Evolutionary conservation across 1,284 basidiomycete species (phyloP).

Genomic region (Cutaneotrichosporon cutaneum): DNA sequence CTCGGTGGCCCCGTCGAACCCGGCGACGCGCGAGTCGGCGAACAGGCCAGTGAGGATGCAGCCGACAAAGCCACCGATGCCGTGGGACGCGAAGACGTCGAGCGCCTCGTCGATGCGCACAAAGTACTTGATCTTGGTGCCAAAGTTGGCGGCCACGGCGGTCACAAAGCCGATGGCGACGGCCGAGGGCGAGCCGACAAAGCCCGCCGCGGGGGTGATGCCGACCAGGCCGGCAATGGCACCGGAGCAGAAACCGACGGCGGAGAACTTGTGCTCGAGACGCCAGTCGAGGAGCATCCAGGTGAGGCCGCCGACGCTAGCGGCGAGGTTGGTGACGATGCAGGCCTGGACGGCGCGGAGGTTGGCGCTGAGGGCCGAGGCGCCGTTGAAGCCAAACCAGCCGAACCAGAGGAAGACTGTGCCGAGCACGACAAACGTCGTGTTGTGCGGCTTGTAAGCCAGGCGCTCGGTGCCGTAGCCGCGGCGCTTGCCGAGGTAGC

Average conservation of each 20-base stretch:
- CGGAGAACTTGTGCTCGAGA: constrained; percentile 87
- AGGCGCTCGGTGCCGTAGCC: constrained; percentile 91
- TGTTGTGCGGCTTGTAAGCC: constrained; percentile 79
- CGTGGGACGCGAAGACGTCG: constrained; percentile 83
- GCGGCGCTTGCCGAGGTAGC: constrained; percentile 83
- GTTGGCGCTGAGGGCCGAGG: constrained; percentile 67
- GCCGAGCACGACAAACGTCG: constrained; percentile 84
- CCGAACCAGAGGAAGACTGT: constrained; percentile 96
- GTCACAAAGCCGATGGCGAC: constrained; percentile 82
- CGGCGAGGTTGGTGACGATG: constrained; percentile 88
- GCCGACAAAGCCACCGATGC: constrained; percentile 82
- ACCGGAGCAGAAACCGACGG: constrained; percentile 94
- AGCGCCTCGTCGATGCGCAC: constrained; percentile 67
- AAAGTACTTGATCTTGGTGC: constrained; percentile 78
- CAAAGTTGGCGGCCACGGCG: constrained; percentile 85
- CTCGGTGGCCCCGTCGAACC: constrained; percentile 70
- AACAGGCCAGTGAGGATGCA: constrained; percentile 69
- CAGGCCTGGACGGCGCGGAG: constrained; percentile 83
- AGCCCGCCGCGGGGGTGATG: constrained; percentile 90
- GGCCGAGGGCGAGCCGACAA: constrained; percentile 75
- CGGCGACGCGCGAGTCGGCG: constrained; percentile 79
- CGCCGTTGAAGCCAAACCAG: constrained; percentile 96
- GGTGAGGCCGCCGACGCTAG: constrained; percentile 79
- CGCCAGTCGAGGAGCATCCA: constrained; percentile 97
- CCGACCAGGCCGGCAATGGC: constrained; percentile 79